A percentile compares a stretch with the other conserved stretches of the same genome.
These are phyloP conservation scores for Xylariaceae sp. DNA, from an alignment of 2,329 filamentous ascomycete genomes.

Conservation along the genomic window DNA sequence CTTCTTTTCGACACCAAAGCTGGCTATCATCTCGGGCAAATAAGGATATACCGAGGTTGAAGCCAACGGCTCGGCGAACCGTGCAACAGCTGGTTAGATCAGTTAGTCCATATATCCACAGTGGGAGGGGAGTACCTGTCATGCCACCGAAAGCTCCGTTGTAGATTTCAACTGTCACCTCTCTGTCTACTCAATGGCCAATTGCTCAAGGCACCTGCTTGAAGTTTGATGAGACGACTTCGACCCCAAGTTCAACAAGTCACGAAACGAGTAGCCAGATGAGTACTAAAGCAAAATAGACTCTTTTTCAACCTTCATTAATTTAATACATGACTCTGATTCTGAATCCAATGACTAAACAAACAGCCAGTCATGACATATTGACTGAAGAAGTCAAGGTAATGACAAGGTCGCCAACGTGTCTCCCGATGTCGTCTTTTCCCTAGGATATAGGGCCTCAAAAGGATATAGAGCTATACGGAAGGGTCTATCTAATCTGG, in stretches of 20 bases:
- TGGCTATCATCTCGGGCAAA: constrained; percentile 82
- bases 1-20: constrained; percentile 73
- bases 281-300: neutral
- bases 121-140: constrained; percentile 34
- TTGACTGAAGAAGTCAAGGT: no score
- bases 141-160: constrained; percentile 13
- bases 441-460: neutral
- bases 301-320: neutral
- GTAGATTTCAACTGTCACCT: neutral
- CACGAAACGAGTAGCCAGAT: constrained; percentile 25
- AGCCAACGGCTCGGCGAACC: constrained; percentile 77
- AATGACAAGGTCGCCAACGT: no score
- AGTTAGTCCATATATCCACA: constrained; percentile 42
- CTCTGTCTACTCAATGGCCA: constrained; percentile 11
- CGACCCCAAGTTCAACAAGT: constrained; percentile 35
- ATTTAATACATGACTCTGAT: constrained; percentile 5
- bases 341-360: constrained; percentile 4
- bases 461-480: neutral
- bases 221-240: constrained; percentile 32
- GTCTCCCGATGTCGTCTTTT: neutral
- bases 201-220: constrained; percentile 24
- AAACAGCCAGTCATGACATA: no score
- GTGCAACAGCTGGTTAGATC: constrained; percentile 67
- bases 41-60: constrained; percentile 75
- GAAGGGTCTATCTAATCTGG: neutral